Conservation (phyloP, 805 yeast genomes). For the Suhomyces prunicola region DNA sequence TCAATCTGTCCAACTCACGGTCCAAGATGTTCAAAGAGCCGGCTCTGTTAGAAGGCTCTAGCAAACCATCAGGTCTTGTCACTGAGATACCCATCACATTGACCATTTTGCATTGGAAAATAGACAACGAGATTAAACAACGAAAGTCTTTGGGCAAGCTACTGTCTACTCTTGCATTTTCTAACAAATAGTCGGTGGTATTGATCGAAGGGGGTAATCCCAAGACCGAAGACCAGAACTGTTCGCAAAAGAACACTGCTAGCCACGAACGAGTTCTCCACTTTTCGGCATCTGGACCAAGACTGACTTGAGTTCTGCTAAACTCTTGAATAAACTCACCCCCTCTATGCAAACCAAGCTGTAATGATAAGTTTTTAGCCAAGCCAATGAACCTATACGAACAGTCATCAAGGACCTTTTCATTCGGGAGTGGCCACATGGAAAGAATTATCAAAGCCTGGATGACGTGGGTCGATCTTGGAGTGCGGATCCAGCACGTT, state of each 20-base stretch:
- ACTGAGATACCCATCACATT: constrained; percentile 86
- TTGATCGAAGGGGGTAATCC: constrained; percentile 87
- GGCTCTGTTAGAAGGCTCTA: constrained; percentile 80
- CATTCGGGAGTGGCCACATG: constrained; percentile 91
- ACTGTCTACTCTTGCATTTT: constrained; percentile 68
- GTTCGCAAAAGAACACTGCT: constrained; percentile 82
- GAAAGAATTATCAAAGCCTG: constrained; percentile 84
- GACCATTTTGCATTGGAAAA: constrained; percentile 80
- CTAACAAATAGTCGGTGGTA: constrained; percentile 74
- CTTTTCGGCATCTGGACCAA: constrained; percentile 82
- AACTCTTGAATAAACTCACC: constrained; percentile 91
- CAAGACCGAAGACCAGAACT: constrained; percentile 82
- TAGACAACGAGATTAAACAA: constrained; percentile 67
- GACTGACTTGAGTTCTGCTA: constrained; percentile 80
- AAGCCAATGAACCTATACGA: constrained; percentile 85
- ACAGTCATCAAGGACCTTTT: constrained; percentile 87
- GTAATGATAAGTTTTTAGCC: constrained; percentile 80
- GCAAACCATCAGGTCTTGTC: constrained; percentile 80
- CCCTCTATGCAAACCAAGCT: constrained; percentile 79
- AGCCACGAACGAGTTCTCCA: constrained; percentile 96
- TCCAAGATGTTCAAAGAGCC: constrained; percentile 75
- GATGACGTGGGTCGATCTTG: constrained; percentile 89
- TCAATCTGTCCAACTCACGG: constrained; percentile 71
- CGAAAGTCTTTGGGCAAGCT: constrained; percentile 67
- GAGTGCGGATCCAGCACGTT: constrained; percentile 90